These are phyloP conservation scores for Candida mesenterica DNA, from an alignment of 1,139 yeast genomes.

Conservation along the genomic window DNA sequence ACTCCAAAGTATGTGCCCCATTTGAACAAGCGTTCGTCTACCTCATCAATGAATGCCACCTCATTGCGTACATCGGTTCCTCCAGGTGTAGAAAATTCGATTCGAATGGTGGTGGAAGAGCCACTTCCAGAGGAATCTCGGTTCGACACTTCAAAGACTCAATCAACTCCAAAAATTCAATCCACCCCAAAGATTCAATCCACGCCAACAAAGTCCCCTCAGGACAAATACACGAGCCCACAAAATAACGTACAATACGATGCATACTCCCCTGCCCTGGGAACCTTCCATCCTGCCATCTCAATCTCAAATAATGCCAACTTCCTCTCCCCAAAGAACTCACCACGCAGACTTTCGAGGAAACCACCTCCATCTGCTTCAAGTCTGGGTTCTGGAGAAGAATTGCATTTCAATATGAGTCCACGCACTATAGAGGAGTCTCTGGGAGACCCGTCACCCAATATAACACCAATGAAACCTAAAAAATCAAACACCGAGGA, in stretches of 20 bases:
- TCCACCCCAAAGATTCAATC: no score
- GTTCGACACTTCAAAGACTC: no score
- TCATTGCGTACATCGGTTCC: no score
- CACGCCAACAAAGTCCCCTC: no score
- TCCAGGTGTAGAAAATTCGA: no score
- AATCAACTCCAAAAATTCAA: no score
- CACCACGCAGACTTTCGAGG: constrained; percentile 13
- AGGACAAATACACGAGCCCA: no score
- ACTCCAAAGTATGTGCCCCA: constrained; percentile 1
- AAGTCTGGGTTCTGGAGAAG: constrained; percentile 10
- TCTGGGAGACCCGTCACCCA: constrained; percentile 1
- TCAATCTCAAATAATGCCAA: neutral
- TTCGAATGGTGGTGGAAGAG: no score
- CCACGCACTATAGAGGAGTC: constrained; percentile 1
- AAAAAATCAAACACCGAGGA: neutral
- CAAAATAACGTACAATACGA: neutral
- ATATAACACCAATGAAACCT: constrained; percentile 1
- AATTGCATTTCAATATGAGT: constrained; percentile 9
- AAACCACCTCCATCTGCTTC: constrained; percentile 16
- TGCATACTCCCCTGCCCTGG: no score
- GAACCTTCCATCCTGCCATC: no score
- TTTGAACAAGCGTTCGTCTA: neutral
- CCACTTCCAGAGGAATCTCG: no score
- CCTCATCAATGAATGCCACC: neutral
- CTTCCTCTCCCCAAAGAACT: neutral